Evolutionary conservation across 2,329 filamentous ascomycete species (phyloP), one percentile per base, ranked within the genome.

Genomic region (Septoria petroselini): DNA sequence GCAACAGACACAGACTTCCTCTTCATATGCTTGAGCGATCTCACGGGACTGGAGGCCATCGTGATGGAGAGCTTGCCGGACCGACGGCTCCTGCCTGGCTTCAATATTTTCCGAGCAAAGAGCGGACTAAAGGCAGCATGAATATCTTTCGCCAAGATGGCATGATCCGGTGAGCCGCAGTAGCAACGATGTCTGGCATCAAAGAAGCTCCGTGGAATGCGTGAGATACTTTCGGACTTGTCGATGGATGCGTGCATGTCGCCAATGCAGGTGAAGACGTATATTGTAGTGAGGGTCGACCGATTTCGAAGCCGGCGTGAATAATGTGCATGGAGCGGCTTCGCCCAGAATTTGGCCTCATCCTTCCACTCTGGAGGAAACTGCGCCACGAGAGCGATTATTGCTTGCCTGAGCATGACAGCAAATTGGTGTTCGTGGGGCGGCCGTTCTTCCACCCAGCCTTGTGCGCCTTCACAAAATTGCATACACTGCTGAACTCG

Each of bases 41-140:
- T 42, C n/a, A 53, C 15, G 7, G 52, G 52, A 7, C 19, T 55
- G 14, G 27, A 21, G 6, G 42, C 29, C 12, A 52, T 17, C 12
- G 38, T 44, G 14, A 45, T 39, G n/a, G 52, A 53, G 19, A 53
- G 50, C 38, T 51, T 52, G 4, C 47, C 41, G 19, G 41, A 27
- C 1, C 48, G 43, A 11, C 48, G 41, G 21, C 41, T 37, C 34
- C 43, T 50, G 25, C 41, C 34, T 7, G 51, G 46, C 35, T 48
- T 54, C 17, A 50, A 37, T 17, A 58, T 47, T 21, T 61, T 56
- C 12, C 34, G 41, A 7, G 63, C 58, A 11, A 73, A 62, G 3
- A 74, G 62, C 5, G 68, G 65, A 40, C 66, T 67, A 50, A 77
- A 76, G 25, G 76, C 71, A 33, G 70, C 68, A 50, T 75, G 72